A percentile compares a stretch with the other conserved stretches of the same genome.
phyloP scores from a whole-genome alignment of 768 basidiomycete species.

The Termitomyces sp. region DNA sequence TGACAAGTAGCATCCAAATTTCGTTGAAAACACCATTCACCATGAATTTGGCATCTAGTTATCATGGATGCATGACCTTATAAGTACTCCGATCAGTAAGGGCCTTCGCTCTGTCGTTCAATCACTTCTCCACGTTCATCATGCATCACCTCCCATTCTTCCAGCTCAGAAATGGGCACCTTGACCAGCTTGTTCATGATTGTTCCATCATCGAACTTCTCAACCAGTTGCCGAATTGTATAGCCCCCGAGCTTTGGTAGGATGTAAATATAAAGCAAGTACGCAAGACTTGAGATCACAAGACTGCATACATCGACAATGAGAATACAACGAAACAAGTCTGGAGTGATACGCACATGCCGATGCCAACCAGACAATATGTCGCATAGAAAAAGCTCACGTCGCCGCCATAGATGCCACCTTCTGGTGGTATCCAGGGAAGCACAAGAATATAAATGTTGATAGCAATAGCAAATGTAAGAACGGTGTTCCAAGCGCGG shows the following conservation, averaged over 20 bases:
- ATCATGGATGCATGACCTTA: too few relatives aligned
- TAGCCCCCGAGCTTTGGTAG: conserved; percentile 42
- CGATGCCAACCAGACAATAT: conserved; percentile 35
- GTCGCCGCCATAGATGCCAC: conserved; percentile 35
- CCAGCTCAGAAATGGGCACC: conserved; percentile 25
- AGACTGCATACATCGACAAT: conserved; percentile 17
- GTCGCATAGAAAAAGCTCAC: conserved; percentile 42
- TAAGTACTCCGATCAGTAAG: too few relatives aligned
- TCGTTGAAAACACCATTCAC: too few relatives aligned
- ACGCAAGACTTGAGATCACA: conserved; percentile 25
- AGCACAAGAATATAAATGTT: conserved; percentile 37
- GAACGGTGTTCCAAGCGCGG: conserved; percentile 33
- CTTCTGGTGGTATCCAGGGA: conserved; percentile 38
- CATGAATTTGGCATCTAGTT: too few relatives aligned
- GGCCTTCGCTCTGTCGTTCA: neutral
- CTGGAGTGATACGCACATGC: conserved; percentile 25
- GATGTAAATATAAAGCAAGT: conserved; percentile 32
- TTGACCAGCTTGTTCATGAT: conserved; percentile 27
- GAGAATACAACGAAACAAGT: too few relatives aligned
- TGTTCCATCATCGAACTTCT: conserved; percentile 32
- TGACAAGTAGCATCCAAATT: too few relatives aligned
- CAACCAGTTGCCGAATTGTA: conserved; percentile 42
- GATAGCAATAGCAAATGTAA: conserved; percentile 31
- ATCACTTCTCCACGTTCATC: conserved; percentile 29
- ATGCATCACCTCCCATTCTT: conserved; percentile 32